phyloP scores from a whole-genome alignment of 2,329 filamentous ascomycete genomes.

The Lasiodiplodia gonubiensis region DNA sequence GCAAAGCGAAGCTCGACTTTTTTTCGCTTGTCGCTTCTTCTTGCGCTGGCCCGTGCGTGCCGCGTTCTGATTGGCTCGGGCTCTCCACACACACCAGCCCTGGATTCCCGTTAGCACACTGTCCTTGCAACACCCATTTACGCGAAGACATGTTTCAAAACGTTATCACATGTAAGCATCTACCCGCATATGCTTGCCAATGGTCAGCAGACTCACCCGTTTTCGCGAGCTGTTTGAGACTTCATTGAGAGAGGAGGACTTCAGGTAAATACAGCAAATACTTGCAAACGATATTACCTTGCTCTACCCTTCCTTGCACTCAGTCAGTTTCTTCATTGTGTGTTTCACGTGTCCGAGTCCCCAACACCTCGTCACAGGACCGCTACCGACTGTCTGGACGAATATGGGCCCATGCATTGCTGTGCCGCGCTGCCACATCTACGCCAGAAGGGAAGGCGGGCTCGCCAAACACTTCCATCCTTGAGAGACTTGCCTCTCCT shows the following conservation, averaged over 20 bases:
- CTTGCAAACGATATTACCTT: background rate
- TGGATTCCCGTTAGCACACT: background rate
- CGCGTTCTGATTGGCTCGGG: constrained; percentile 4
- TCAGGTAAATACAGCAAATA: background rate
- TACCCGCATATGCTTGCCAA: background rate
- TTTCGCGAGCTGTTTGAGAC: background rate
- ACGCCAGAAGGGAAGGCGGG: constrained; percentile 7
- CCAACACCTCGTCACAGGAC: background rate
- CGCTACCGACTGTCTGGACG: background rate
- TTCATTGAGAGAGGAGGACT: background rate
- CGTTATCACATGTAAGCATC: too few species aligned
- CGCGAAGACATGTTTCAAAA: background rate
- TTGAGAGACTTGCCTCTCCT: background rate
- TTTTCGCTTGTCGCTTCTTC: constrained; percentile 22
- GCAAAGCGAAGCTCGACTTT: constrained; percentile 26
- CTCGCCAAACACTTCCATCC: background rate
- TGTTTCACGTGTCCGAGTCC: background rate
- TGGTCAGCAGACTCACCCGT: background rate
- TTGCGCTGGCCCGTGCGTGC: constrained; percentile 25
- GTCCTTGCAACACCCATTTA: background rate
- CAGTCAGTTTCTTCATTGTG: background rate
- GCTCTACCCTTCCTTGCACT: background rate
- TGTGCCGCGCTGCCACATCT: constrained; percentile 3
- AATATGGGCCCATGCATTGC: background rate
- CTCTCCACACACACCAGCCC: background rate